A percentile compares a stretch with the other conserved stretches of the same genome.
These are phyloP conservation scores for Fusarium albidum DNA, from an alignment of 2,329 filamentous ascomycete species.

Conservation along the genomic window DNA sequence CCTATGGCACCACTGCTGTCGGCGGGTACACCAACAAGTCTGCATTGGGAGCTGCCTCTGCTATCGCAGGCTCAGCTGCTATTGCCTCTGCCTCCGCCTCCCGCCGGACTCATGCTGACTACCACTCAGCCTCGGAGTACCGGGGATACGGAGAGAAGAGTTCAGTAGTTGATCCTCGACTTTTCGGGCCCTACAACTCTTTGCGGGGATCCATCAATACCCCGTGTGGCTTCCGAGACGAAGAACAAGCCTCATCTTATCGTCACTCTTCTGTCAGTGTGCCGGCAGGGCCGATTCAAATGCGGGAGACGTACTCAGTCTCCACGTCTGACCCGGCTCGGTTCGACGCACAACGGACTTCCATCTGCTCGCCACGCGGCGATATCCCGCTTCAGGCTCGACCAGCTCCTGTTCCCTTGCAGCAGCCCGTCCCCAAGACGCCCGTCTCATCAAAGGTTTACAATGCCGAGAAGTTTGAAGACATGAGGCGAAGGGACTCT, in stretches of 20 bases:
- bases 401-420: conserved; percentile 73
- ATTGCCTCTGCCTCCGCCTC: conserved; percentile 49
- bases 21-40: conserved; percentile 38
- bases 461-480: conserved; percentile 55
- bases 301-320: conserved; percentile 73
- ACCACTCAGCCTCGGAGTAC: conserved; percentile 21
- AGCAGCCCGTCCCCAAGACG: conserved; percentile 82
- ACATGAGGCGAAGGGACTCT: conserved; percentile 47
- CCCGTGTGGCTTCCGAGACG: conserved; percentile 62
- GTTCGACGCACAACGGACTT: conserved; percentile 65
- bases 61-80: conserved; percentile 51
- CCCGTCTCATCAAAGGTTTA: conserved; percentile 77
- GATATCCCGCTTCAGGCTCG: conserved; percentile 53
- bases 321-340: conserved; percentile 70
- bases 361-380: conserved; percentile 54
- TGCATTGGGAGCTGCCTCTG: conserved; percentile 34
- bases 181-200: conserved; percentile 70
- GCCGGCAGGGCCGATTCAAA: conserved; percentile 37
- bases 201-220: conserved; percentile 62
- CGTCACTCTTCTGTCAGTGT: conserved; percentile 36
- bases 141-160: conserved; percentile 47
- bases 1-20: conserved; percentile 44
- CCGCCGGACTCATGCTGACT: conserved; percentile 39
- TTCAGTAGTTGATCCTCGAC: conserved; percentile 63
- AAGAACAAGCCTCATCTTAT: conserved; percentile 40